Percentiles rank a stretch among this genome's conserved stretches.
Conservation (phyloP, 805 yeast species). For the Jamesozyma piceae region DNA sequence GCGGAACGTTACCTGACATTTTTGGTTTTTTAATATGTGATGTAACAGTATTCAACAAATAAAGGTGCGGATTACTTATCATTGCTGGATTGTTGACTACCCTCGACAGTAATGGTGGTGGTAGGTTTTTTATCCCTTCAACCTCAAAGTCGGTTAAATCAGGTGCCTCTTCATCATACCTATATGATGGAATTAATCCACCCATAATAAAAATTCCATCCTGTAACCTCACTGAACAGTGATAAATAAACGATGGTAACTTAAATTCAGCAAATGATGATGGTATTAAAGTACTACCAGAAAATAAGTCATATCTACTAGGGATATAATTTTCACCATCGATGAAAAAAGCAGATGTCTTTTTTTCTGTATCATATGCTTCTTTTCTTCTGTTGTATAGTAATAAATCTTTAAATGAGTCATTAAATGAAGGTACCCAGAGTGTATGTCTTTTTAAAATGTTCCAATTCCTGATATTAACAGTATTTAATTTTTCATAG, state of each 20-base stretch:
- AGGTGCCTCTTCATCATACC: conserved; percentile 22
- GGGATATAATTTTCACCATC: conserved; percentile 13
- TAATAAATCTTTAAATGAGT: conserved; percentile 7
- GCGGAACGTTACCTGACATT: conserved; percentile 38
- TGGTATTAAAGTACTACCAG: conserved; percentile 18
- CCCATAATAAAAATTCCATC: conserved; percentile 36
- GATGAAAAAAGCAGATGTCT: conserved; percentile 8
- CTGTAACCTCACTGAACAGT: conserved; percentile 33
- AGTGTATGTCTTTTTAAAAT: conserved; percentile 14
- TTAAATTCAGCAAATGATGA: conserved; percentile 31
- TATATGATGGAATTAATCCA: conserved; percentile 33
- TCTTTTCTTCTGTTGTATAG: background rate
- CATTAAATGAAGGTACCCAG: conserved; percentile 22
- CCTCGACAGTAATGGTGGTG: conserved; percentile 36
- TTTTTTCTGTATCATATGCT: conserved; percentile 1
- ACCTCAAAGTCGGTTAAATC: conserved; percentile 31
- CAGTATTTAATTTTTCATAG: conserved; percentile 13
- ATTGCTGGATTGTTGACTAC: conserved; percentile 37
- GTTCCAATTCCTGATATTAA: conserved; percentile 10
- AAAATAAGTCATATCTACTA: conserved; percentile 14
- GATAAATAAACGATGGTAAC: conserved; percentile 36
- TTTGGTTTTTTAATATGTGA: conserved; percentile 29
- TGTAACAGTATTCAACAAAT: conserved; percentile 33
- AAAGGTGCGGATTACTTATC: conserved; percentile 32
- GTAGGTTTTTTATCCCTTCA: conserved; percentile 35